These are phyloP conservation scores for Incumbomyces delicatus DNA, from an alignment of 2,329 filamentous ascomycete genomes.

Conservation along the genomic window DNA sequence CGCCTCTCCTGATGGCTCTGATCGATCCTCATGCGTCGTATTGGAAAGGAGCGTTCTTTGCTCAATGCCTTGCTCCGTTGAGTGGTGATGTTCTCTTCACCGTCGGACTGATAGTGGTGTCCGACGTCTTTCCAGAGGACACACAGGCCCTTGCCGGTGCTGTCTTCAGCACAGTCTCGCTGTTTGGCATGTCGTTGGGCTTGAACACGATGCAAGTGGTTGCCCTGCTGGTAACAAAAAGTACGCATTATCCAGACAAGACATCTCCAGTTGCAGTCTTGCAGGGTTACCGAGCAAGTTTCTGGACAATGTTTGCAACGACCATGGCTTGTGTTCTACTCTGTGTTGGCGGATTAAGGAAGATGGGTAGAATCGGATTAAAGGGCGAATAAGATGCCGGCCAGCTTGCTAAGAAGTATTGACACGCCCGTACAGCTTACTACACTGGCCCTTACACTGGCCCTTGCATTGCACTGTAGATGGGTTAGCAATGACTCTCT, in stretches of 20 bases:
- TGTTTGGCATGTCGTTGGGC: slow-evolving; percentile 47
- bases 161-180: slow-evolving; percentile 50
- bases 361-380: slow-evolving; percentile 41
- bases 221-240: slow-evolving; percentile 31
- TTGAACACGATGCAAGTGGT: slow-evolving; percentile 44
- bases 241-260: slow-evolving; percentile 23
- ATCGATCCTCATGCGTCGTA: slow-evolving; percentile 41
- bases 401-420: too few relatives aligned
- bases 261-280: slow-evolving; percentile 31
- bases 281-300: slow-evolving; percentile 43
- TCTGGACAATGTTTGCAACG: slow-evolving; percentile 44
- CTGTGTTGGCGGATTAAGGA: slow-evolving; percentile 36
- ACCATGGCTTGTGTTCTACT: slow-evolving; percentile 32
- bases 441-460: too few relatives aligned
- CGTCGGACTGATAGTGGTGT: slow-evolving; percentile 43
- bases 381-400: slow-evolving; percentile 32
- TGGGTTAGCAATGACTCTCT: too few relatives aligned
- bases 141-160: slow-evolving; percentile 52
- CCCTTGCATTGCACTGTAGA: too few relatives aligned
- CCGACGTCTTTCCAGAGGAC: slow-evolving; percentile 45
- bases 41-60: slow-evolving; percentile 40
- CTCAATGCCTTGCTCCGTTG: slow-evolving; percentile 22
- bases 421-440: too few relatives aligned
- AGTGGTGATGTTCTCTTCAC: slow-evolving; percentile 39
- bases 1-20: slow-evolving; percentile 48